Base-by-base conservation (phyloP, 805 yeast species). In the Tetrapisispora taiwanensis region DNA sequence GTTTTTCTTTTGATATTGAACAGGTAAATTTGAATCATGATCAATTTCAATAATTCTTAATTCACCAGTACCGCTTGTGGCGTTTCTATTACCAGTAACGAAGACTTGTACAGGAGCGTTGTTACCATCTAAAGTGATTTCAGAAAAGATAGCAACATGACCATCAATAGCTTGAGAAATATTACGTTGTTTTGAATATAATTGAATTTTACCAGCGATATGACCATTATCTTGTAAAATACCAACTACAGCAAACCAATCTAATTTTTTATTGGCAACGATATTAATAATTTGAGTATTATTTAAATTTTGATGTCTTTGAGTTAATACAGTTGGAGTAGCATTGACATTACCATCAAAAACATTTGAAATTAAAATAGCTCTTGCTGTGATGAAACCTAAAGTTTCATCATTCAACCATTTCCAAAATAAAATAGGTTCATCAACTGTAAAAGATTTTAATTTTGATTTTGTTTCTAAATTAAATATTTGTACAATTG, bases 121-220 rank as follows among this genome's bases (percentile, higher is more conserved):
- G 33, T 89, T 85, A 44, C 87, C 87, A 42, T 78, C 83, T 54
- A 90, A 71, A 48, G 78, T 74, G 50, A 92, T 69, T 47, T 74
- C 71, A 44, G 95, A 87, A 68, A 92, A 92, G 35, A 79, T 78
- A 47, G 95, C 92, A 45, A 94, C 97, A 66, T 92, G 98, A 56
- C 98, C 98, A 60, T 92, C 97, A 55, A 92, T 86, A 18, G 95
- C 89, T 69, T 92, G 99, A 13, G 97, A 89, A 33, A 90, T 85
- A 60, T 84, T 84, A 68, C 97, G 81, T 43, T 81, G 78, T 62
- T 82, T 84, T 48, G 95, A 84, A 68, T 71, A 92, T 50, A 92
- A 77, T 71, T 92, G 99, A 62, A 90, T 84, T 67, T 86, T 94
- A 61, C 99, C 99, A 30, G 87, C 96, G 53, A 92, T 86, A 57